Percentiles rank a stretch among this genome's conserved stretches.
Evolutionary conservation across 2,329 filamentous ascomycete species (phyloP).

Genomic region (Pseudogymnoascus sp.): DNA sequence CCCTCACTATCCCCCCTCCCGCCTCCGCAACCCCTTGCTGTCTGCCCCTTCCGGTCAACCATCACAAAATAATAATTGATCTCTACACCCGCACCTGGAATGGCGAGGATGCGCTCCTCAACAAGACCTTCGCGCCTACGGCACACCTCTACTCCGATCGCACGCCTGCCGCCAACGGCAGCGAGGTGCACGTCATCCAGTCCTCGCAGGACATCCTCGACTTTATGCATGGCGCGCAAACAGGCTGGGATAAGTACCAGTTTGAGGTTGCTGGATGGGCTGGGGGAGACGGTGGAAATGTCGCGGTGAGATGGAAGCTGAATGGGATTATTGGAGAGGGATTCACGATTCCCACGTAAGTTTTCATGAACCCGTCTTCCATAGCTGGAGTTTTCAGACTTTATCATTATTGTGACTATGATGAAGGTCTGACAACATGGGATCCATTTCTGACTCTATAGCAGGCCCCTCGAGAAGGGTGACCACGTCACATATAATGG

Average conservation of each 20-base stretch:
- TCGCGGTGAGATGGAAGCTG: background rate
- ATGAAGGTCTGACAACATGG: background rate
- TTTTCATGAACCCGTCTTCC: background rate
- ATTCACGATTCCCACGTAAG: background rate
- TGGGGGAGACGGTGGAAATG: background rate
- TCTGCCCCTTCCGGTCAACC: background rate
- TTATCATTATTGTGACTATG: background rate
- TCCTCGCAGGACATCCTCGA: background rate
- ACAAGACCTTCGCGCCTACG: background rate
- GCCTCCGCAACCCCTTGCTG: background rate
- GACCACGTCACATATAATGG: background rate
- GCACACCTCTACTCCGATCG: background rate
- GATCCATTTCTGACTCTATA: background rate
- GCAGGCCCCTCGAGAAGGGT: background rate
- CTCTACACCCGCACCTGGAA: background rate
- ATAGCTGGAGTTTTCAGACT: background rate
- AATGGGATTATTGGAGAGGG: background rate
- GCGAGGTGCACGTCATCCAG: background rate
- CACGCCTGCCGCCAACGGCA: background rate
- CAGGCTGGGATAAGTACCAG: background rate
- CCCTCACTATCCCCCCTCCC: background rate
- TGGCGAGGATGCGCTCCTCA: background rate
- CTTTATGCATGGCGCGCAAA: background rate
- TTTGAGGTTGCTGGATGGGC: background rate
- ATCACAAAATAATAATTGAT: background rate